Conservation (phyloP, 2,329 filamentous ascomycete species). For the Mariannaea elegans region DNA sequence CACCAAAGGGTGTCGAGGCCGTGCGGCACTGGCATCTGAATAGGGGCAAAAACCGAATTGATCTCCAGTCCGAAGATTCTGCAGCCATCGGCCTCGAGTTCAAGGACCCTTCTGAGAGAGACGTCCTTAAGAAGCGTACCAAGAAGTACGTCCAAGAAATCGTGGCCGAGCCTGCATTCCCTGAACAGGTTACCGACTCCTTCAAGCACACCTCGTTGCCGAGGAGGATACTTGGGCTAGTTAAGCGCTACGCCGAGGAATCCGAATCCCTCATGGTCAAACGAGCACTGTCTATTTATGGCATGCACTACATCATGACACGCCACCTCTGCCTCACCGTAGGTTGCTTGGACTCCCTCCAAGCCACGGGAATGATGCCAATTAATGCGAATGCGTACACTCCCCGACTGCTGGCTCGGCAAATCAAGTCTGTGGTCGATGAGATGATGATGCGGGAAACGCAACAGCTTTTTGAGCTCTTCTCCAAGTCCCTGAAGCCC, state of each 20-base stretch:
- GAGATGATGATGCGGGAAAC: constrained; percentile 63
- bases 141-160: constrained; percentile 61
- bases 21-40: constrained; percentile 61
- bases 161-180: constrained; percentile 56
- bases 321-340: constrained; percentile 62
- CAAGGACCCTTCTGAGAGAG: constrained; percentile 50
- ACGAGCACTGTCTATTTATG: constrained; percentile 62
- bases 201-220: constrained; percentile 57
- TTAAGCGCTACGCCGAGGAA: constrained; percentile 57
- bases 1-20: constrained; percentile 56
- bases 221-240: constrained; percentile 55
- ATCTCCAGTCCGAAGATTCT: constrained; percentile 53
- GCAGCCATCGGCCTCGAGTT: constrained; percentile 62
- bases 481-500: constrained; percentile 62
- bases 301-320: constrained; percentile 66
- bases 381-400: constrained; percentile 57
- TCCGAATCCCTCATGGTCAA: constrained; percentile 61
- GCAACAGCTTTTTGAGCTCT: constrained; percentile 60
- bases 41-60: constrained; percentile 47
- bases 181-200: constrained; percentile 60
- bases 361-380: constrained; percentile 53
- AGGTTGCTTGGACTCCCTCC: constrained; percentile 52
- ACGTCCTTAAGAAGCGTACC: constrained; percentile 55
- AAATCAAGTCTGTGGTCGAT: constrained; percentile 66
- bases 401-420: constrained; percentile 62